Conservation (phyloP, 139 green algal genomes). For the Nannochloris sp. region DNA sequence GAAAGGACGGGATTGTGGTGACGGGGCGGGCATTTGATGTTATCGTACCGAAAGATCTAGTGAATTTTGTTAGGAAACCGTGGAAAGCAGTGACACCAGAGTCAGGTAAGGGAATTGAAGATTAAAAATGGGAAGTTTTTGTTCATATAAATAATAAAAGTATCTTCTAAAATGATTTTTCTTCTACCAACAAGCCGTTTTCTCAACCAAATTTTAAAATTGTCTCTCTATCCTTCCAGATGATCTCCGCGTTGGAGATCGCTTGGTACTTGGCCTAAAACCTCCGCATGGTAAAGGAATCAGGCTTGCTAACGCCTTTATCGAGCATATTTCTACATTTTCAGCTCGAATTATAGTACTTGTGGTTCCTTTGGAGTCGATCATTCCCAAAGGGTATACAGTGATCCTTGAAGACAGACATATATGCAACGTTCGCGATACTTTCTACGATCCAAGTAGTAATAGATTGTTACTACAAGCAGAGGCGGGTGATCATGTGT, state of each 20-base stretch:
- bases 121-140: too few relatives aligned
- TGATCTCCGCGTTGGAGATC: slow-evolving; percentile 11
- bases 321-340: slow-evolving; percentile 22
- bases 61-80: slow-evolving; percentile 30
- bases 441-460: too few relatives aligned
- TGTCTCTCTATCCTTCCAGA: slow-evolving; percentile 1
- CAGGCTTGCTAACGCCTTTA: slow-evolving; percentile 27
- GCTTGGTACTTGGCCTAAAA: slow-evolving; percentile 45
- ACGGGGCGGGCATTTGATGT: slow-evolving; percentile 48
- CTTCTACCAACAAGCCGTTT: neutral
- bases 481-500: too few relatives aligned
- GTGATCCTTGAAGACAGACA: slow-evolving; percentile 33
- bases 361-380: slow-evolving; percentile 28
- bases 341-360: slow-evolving; percentile 40
- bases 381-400: slow-evolving; percentile 23
- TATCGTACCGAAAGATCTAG: slow-evolving; percentile 34
- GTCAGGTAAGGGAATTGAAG: too few relatives aligned
- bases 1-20: slow-evolving; percentile 16
- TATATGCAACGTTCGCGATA: too few relatives aligned
- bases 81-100: slow-evolving; percentile 32
- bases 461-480: too few relatives aligned
- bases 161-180: neutral
- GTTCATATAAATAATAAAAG: too few relatives aligned
- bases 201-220: neutral
- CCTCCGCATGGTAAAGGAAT: slow-evolving; percentile 45